Evolutionary conservation across 1,284 basidiomycete species (phyloP), one percentile per base, ranked within the genome.

Genomic region (Rhizoctonia solani): DNA sequence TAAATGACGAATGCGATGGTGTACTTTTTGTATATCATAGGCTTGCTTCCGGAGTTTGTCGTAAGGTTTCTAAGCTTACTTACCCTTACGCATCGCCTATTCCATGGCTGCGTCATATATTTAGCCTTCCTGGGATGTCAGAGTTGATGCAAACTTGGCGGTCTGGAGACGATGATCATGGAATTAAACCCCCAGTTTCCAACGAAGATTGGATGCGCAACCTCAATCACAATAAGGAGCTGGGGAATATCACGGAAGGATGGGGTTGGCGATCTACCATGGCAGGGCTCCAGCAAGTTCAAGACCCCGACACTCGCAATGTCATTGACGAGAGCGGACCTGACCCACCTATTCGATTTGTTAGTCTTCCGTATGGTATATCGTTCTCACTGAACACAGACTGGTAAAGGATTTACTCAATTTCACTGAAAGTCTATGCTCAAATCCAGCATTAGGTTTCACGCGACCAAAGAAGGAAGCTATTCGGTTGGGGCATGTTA

Each of bases 401-500:
- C 21, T 52, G 59, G 59, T 52, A 23, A 53, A 47, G 16, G 37
- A 39, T 8, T 39, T n/a, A 16, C n/a, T 16, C 41, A 16, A 4
- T 44, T 16, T 44, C 41, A n/a, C 16, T 5, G 14, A 6, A 44
- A 44, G 3, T 16, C 41, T 5, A 30, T 9, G 19, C 4, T 37
- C 11, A 9, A 16, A 19, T 39, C 37, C n/a, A 49, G 4, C 30
- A 4, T 34, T 34, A 66, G 63, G 50, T 66, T 66, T 34, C 39
- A 66, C 14, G 50, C 52, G 21, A 54, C 50, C 2, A 66, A 66
- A n/a, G 41, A 66, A 23, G 21, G 41, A 0, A 34, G 37, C 2
- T 54, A 66, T 29, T 54, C 50, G n/a, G 52, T 66, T 37, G 50
- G 47, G n/a, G 67, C 34, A 14, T 29, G 19, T 19, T 68, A 68